Evolutionary conservation across 176 grass and related monocot species (phyloP).

Genomic region (Oryza meyeriana): DNA sequence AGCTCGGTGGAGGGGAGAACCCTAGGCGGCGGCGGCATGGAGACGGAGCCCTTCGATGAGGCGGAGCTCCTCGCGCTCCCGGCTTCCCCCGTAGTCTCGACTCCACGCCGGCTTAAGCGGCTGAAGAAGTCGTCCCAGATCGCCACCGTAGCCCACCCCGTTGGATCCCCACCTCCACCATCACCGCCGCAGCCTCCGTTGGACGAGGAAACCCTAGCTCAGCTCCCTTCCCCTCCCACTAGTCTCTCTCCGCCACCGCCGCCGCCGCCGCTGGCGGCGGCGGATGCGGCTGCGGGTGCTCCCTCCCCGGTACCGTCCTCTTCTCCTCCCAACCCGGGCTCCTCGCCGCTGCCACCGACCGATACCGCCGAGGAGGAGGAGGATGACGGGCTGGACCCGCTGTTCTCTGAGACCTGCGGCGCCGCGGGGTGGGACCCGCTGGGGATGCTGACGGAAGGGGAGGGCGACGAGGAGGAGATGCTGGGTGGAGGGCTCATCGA

Average conservation of each 20-base stretch:
- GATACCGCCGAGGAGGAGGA: conserved; percentile 20
- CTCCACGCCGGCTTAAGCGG: conserved; percentile 48
- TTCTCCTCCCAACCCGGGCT: not conserved
- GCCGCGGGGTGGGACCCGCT: conserved; percentile 31
- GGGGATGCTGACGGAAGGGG: conserved; percentile 15
- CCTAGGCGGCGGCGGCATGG: conserved; percentile 34
- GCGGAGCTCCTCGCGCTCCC: conserved; percentile 32
- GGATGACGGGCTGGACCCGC: conserved; percentile 56
- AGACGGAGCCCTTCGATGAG: conserved; percentile 60
- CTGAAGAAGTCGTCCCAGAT: conserved; percentile 49
- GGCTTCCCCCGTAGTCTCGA: not conserved
- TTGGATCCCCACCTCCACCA: not conserved
- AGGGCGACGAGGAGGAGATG: conserved; percentile 31
- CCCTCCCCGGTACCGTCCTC: not conserved
- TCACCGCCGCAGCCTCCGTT: not conserved
- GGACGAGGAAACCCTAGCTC: conserved; percentile 17
- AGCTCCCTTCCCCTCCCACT: not conserved
- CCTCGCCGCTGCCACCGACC: conserved; percentile 19
- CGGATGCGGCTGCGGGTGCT: conserved; percentile 33
- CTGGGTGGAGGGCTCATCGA: conserved; percentile 55
- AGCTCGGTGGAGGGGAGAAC: not conserved
- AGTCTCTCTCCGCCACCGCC: not conserved
- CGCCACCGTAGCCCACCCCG: not conserved
- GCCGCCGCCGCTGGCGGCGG: conserved; percentile 23
- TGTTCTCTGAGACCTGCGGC: conserved; percentile 35